phyloP scores from a whole-genome alignment of 768 basidiomycete genomes.

The Suillus spraguei region DNA sequence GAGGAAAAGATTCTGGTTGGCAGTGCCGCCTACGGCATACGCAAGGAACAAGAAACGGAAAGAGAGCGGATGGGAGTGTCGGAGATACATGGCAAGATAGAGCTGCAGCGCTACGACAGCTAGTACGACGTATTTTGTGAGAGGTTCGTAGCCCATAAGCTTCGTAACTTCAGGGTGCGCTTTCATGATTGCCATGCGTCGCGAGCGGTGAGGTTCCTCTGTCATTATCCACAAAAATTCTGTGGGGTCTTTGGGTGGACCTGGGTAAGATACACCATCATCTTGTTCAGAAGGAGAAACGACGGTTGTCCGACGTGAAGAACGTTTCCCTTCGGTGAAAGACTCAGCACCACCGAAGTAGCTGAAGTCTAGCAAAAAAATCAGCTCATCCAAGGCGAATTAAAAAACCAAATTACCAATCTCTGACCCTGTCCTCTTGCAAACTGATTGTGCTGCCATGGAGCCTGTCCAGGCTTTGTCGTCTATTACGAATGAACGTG shows the following conservation, averaged over 20 bases:
- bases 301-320: slow-evolving; percentile 54
- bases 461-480: not conserved
- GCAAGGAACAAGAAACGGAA: slow-evolving; percentile 73
- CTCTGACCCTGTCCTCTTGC: slow-evolving; percentile 8
- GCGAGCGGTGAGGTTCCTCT: slow-evolving; percentile 92
- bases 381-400: not conserved
- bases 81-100: slow-evolving; percentile 60
- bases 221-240: slow-evolving; percentile 98
- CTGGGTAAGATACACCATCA: slow-evolving; percentile 44
- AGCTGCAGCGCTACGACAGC: slow-evolving; percentile 82
- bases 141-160: slow-evolving; percentile 93
- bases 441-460: slow-evolving; percentile 21
- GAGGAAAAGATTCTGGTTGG: slow-evolving; percentile 97
- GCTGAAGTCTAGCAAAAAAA: slow-evolving; percentile 62
- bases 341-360: slow-evolving; percentile 86
- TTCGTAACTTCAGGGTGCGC: slow-evolving; percentile 95
- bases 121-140: slow-evolving; percentile 90
- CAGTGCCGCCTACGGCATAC: slow-evolving; percentile 89
- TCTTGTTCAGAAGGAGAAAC: slow-evolving; percentile 40
- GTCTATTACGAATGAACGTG: slow-evolving; percentile 1
- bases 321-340: slow-evolving; percentile 53
- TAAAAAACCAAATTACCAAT: slow-evolving; percentile 22
- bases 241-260: slow-evolving; percentile 69
- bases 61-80: slow-evolving; percentile 69
- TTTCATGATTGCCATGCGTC: slow-evolving; percentile 89